Base-by-base conservation (phyloP, 164 flowering plant species). In the Nymphaea thermarum region DNA sequence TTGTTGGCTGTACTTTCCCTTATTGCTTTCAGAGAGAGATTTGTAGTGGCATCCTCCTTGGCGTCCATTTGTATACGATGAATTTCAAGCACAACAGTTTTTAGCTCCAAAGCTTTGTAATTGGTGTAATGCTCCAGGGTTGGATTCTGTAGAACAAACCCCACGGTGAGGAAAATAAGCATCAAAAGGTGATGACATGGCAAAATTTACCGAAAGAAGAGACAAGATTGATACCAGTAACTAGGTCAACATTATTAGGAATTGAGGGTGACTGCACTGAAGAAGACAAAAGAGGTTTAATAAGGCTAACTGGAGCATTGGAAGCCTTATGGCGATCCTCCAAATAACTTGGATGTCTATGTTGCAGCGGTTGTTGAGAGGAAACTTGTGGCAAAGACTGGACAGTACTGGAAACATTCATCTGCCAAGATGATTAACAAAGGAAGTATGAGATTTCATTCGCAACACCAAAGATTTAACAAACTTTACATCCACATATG, bases 281-380 rank as follows among this genome's bases (percentile, higher is more conserved):
- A 70, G 92, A 63, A 65, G 90, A 71, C 64, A 77, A 10, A 74
- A 71, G 75, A 47, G 87, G 86, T 72, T 88, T 89, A 17, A 42
- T 42, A 65, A 77, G 83, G 77, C 64, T 78, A 65, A 76, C 67
- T 65, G 83, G 68, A 64, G 71, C 61, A 62, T 72, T 71, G 60
- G 84, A 71, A 12, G 78, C 43, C 72, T 80, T 94, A 57, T 72
- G 84, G 71, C 84, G 80, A 53, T 90, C 98, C 68, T 85, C 97
- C 64, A 81, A 61, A 60, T 79, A 76, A 65, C 77, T 78, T 67
- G 80, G 85, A 61, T 77, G 81, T 77, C 87, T 85, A 59, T 80
- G 90, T 66, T 86, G 97, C 71, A 82, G 78, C 71, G 80, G 88
- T 4, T 80, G 73, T 5, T 87, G 65, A 65, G 89, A 80, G 65